Evolutionary conservation across 2,329 filamentous ascomycete genomes (phyloP), one percentile per base, ranked within the genome.

Genomic region (Cadophora malorum): DNA sequence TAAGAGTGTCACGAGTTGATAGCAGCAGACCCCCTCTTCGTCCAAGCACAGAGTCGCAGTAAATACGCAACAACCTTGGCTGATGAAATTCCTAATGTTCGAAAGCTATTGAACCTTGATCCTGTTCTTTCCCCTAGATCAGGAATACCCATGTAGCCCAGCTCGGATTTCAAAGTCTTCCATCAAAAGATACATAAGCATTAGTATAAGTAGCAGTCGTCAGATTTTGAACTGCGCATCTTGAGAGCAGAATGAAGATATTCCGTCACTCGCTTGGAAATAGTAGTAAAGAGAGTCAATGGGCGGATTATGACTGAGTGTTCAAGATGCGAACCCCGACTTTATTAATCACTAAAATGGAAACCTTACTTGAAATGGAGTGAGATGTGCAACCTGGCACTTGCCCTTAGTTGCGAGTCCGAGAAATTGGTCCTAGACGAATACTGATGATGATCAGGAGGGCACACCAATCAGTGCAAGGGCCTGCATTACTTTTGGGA

Each of bases 1-100:
- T 31, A 49, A 63, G 63, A 33, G 9, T 31, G 47, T 63, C 65
- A 63, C 65, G 58, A 52, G 65, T 28, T 23, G 58, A 62, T 66
- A 64, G 45, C 61, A 53, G 52, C 56, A 49, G 56, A 59, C 56
- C 56, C 12, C 35, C 35, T 45, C 21, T 10, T 6, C 23, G 1
- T 53, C 28, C 28, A 28, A 28, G 23, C 23, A 28, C 3, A 23
- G 50, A 23, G 4, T 53, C 16, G 9, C 3, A 28, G 23, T 3
- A 25, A 12, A 25, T 28, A 12, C 21, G 41, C 10, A 16, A 38
- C 2, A 3, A 45, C 41, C 21, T 49, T 49, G 10, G 45, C 10
- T 2, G 45, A 21, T 21, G 45, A 49, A 7, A 21, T 1, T 49
- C 21, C 45, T 49, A 9, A 10, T 38, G 7, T 14, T 38, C 12